Evolutionary conservation across 2,329 filamentous ascomycete species (phyloP).

Genomic region (Diaporthe citriasiana): DNA sequence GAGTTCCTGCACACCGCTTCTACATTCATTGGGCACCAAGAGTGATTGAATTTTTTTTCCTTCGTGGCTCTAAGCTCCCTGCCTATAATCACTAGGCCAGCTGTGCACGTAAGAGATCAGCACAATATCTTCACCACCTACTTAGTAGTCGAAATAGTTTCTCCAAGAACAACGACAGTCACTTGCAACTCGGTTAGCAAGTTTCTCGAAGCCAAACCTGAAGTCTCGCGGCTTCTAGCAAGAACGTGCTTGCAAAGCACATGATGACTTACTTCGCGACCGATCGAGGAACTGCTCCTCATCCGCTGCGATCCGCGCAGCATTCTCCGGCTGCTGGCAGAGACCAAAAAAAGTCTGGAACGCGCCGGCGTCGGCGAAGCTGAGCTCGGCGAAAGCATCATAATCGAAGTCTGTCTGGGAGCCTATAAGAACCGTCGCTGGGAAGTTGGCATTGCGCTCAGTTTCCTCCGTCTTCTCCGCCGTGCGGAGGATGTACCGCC

Average conservation of each 20-base stretch:
- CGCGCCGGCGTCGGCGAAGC: constrained; percentile 42
- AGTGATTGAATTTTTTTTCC: too few relatives aligned
- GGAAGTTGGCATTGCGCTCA: constrained; percentile 36
- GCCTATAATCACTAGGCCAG: not conserved
- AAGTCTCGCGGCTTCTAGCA: not conserved
- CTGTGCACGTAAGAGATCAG: not conserved
- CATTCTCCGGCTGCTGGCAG: constrained; percentile 44
- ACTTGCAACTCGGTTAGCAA: not conserved
- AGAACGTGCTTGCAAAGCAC: too few relatives aligned
- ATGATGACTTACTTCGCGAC: constrained; percentile 17
- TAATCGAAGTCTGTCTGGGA: constrained; percentile 43
- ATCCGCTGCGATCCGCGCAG: constrained; percentile 43
- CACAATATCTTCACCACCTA: not conserved
- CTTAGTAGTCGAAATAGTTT: not conserved
- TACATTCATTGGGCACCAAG: too few relatives aligned
- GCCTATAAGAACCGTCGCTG: constrained; percentile 43
- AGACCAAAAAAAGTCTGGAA: constrained; percentile 45
- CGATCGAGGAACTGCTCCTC: constrained; percentile 37
- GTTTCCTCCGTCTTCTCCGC: constrained; percentile 11
- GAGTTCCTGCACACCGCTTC: too few relatives aligned
- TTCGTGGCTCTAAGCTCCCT: too few relatives aligned
- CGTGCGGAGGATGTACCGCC: constrained; percentile 44
- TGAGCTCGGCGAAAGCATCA: constrained; percentile 46
- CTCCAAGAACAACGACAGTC: constrained; percentile 3
- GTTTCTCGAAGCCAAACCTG: not conserved